Conservation (phyloP, 805 yeast species). For the Danielozyma ontarioensis region DNA sequence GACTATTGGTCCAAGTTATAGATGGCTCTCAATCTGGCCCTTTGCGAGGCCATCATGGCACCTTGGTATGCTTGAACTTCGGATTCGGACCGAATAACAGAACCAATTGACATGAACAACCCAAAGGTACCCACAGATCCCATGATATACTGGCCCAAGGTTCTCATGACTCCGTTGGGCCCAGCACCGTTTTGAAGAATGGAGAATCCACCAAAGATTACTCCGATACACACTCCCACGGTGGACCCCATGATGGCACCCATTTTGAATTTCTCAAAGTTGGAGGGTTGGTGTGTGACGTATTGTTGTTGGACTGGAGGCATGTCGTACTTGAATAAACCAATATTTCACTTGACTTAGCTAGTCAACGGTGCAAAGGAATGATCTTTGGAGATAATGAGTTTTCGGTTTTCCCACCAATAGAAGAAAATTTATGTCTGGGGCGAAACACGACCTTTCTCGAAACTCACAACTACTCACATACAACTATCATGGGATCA, state of each 20-base stretch:
- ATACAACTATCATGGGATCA: slow-evolving; percentile 54
- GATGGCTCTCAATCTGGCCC: neutral
- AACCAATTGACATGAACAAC: slow-evolving; percentile 92
- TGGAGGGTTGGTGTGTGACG: slow-evolving; percentile 60
- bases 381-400: no score
- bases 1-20: no score
- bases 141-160: slow-evolving; percentile 91
- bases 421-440: neutral
- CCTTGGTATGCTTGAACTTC: slow-evolving; percentile 18
- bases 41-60: slow-evolving; percentile 5
- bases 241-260: slow-evolving; percentile 94
- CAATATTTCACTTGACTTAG: no score
- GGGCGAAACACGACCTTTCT: no score
- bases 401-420: neutral
- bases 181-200: slow-evolving; percentile 92
- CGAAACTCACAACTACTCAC: neutral
- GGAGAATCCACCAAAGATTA: slow-evolving; percentile 89
- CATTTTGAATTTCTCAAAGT: slow-evolving; percentile 96
- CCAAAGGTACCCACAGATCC: slow-evolving; percentile 98
- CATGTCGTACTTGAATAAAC: slow-evolving; percentile 29
- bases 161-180: slow-evolving; percentile 94
- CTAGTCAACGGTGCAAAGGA: no score
- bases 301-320: slow-evolving; percentile 70
- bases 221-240: slow-evolving; percentile 92
- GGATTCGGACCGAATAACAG: slow-evolving; percentile 78